Evolutionary conservation across 192 early-diverging fungal genomes (phyloP), one percentile per base, ranked within the genome.

Genomic region (Podila clonocystis): DNA sequence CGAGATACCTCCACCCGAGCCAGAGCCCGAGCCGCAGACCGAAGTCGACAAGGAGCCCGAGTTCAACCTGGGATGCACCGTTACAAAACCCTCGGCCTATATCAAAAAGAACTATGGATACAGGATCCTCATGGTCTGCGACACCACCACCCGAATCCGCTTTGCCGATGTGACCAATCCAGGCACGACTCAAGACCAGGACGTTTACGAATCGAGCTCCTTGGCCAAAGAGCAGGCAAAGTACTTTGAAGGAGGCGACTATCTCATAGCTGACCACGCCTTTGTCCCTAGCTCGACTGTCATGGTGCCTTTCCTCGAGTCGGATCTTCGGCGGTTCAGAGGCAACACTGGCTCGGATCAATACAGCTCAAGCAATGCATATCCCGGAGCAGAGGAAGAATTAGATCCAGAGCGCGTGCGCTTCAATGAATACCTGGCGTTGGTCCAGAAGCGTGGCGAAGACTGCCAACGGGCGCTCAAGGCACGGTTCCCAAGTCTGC

Each of bases 401-500:
- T 12, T 38, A 9, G 36, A 55, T 26, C 52, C 52, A 26, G 52
- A 55, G 52, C 52, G 58, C 5, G 58, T 15, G 50, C 38, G n/a
- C 26, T 59, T 70, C 52, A 61, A 70, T 22, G 58, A 78, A 28
- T 20, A 33, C n/a, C 45, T 78, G 20, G 49, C 24, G 0, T 3
- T 12, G n/a, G 33, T 71, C 7, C 57, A 71, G 24, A 78, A 70
- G 20, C 63, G 75, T 8, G 75, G 68, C 19, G 28, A 17, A 24
- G 75, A 78, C 20, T 78, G 75, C 60, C 63, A 78, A 19, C 38
- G 65, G 29, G 61, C 26, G 22, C 67, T 78, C 5, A 70, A 31
- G 58, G 75, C 75, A 8, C 63, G 75, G 38, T 78, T 78, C 29
- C 75, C 75, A 36, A 78, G 75, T 58, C 59, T 78, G 11, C n/a